Evolutionary conservation across 768 basidiomycete genomes (phyloP).

Genomic region (Kwoniella sp.): DNA sequence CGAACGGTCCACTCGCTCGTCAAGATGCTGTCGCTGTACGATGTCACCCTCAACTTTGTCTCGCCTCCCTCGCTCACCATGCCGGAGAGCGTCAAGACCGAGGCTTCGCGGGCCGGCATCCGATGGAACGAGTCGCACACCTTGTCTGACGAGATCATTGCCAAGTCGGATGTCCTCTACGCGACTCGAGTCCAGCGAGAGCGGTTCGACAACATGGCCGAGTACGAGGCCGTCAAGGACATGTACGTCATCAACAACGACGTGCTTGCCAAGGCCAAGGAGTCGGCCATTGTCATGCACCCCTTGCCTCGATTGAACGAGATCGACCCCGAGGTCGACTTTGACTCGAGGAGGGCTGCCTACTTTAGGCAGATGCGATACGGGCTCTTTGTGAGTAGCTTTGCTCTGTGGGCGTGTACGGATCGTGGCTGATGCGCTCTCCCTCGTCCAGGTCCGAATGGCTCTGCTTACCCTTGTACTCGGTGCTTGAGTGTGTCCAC

Average conservation of each 20-base stretch:
- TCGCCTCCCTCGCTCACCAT: slow-evolving; percentile 79
- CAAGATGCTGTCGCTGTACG: slow-evolving; percentile 80
- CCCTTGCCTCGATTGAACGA: slow-evolving; percentile 94
- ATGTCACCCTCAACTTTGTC: slow-evolving; percentile 90
- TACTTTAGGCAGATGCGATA: slow-evolving; percentile 99
- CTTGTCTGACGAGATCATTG: slow-evolving; percentile 78
- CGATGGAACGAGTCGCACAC: slow-evolving; percentile 73
- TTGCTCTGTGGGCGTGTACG: no score
- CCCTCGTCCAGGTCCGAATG: slow-evolving; percentile 54
- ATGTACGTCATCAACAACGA: slow-evolving; percentile 91
- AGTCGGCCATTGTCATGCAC: slow-evolving; percentile 98
- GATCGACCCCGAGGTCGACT: slow-evolving; percentile 98
- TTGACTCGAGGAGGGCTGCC: slow-evolving; percentile 84
- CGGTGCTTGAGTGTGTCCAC: slow-evolving; percentile 43
- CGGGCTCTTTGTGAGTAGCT: slow-evolving; percentile 79
- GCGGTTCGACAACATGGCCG: slow-evolving; percentile 71
- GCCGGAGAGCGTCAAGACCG: slow-evolving; percentile 77
- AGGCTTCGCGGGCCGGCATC: slow-evolving; percentile 77
- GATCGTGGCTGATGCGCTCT: neutral
- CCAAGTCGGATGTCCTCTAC: slow-evolving; percentile 91
- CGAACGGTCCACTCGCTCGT: slow-evolving; percentile 96
- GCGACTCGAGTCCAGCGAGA: slow-evolving; percentile 96
- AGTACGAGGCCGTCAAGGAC: slow-evolving; percentile 88
- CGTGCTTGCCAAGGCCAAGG: slow-evolving; percentile 84
- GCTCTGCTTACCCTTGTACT: slow-evolving; percentile 69